These are phyloP conservation scores for Conidiobolus coronatus DNA, from an alignment of 371 early-diverging fungal species.

Conservation along the genomic window DNA sequence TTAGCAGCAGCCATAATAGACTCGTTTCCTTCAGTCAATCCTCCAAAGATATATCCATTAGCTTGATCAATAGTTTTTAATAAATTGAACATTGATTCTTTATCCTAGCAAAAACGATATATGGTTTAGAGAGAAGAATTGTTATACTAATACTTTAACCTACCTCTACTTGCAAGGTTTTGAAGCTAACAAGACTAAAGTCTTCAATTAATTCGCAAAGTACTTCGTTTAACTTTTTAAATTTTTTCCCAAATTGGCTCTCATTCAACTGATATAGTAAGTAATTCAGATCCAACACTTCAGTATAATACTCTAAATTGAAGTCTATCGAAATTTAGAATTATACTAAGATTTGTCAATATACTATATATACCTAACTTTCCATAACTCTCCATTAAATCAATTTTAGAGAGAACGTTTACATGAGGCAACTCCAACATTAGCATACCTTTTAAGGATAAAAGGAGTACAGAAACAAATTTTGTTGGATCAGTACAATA, in stretches of 20 bases:
- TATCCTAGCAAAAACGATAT: constrained; percentile 22
- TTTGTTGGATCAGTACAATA: constrained; percentile 85
- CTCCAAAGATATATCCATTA: constrained; percentile 76
- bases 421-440: constrained; percentile 88
- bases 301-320: constrained; percentile 80
- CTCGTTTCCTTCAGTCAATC: constrained; percentile 55
- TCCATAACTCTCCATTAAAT: constrained; percentile 61
- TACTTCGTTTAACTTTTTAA: constrained; percentile 46
- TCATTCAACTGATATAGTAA: constrained; percentile 48
- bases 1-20: constrained; percentile 42
- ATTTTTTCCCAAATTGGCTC: constrained; percentile 37
- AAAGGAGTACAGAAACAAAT: constrained; percentile 71
- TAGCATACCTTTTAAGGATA: constrained; percentile 73
- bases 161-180: constrained; percentile 58
- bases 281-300: constrained; percentile 72
- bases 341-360: not conserved
- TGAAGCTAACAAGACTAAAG: constrained; percentile 71
- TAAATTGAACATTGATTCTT: constrained; percentile 51
- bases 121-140: no score
- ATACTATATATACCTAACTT: constrained; percentile 30
- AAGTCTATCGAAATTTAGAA: constrained; percentile 22
- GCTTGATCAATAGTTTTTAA: constrained; percentile 72
- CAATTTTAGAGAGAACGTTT: constrained; percentile 89
- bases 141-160: not conserved
- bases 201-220: constrained; percentile 78